Percentiles rank a stretch among this genome's conserved stretches.
These are phyloP conservation scores for Leishmania tropica DNA, from an alignment of 208 protist genomes.

Conservation along the genomic window DNA sequence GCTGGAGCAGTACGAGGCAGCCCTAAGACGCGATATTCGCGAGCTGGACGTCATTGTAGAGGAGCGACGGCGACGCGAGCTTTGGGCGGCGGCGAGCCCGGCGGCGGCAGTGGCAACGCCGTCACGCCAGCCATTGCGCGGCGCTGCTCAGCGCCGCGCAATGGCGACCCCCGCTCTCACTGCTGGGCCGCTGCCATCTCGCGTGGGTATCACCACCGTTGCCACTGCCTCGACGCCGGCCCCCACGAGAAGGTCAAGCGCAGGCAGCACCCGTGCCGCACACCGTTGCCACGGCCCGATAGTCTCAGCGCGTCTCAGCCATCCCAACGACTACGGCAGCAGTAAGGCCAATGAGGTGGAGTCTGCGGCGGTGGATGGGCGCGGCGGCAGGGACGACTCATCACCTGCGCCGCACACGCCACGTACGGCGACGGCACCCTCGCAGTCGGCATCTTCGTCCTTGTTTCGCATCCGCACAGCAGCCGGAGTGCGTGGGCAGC, in stretches of 20 bases:
- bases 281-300: no score
- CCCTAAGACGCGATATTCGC: conserved; percentile 19
- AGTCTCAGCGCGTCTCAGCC: no score
- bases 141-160: neutral
- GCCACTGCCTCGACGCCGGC: neutral
- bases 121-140: conserved; percentile 5
- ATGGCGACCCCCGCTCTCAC: neutral
- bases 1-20: conserved; percentile 21
- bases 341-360: neutral
- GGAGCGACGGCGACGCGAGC: conserved; percentile 17
- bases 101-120: conserved; percentile 4
- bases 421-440: neutral
- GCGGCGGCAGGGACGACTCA: neutral
- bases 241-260: neutral
- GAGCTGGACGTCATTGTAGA: conserved; percentile 27
- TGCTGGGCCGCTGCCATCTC: conserved; percentile 8
- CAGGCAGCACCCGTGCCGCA: neutral
- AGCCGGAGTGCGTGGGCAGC: neutral
- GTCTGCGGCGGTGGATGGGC: neutral
- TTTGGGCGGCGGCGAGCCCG: conserved; percentile 23
- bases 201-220: neutral
- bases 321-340: neutral
- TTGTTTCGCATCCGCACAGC: neutral
- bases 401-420: conserved; percentile 5
- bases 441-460: neutral